Conservation (phyloP, 2,329 filamentous ascomycete species). For the Parasarocladium wereldwijsianum region DNA sequence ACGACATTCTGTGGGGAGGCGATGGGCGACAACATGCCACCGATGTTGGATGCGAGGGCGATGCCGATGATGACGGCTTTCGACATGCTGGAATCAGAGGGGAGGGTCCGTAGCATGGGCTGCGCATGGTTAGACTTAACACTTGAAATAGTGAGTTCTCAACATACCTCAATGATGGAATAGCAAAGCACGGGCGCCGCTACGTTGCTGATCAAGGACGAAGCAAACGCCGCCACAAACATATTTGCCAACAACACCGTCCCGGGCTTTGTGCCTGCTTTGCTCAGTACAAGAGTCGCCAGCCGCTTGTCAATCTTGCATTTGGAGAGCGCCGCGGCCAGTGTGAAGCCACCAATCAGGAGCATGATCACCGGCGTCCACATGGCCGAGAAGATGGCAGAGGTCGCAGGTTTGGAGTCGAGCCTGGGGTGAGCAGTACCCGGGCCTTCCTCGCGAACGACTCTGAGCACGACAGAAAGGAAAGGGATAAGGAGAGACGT, state of each 20-base stretch:
- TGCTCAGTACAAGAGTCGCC: slow-evolving; percentile 89
- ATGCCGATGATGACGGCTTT: slow-evolving; percentile 93
- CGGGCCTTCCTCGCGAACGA: slow-evolving; percentile 60
- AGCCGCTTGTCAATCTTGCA: slow-evolving; percentile 97
- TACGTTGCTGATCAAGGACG: slow-evolving; percentile 98
- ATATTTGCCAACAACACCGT: slow-evolving; percentile 94
- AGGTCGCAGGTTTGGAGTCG: slow-evolving; percentile 64
- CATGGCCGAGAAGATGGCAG: slow-evolving; percentile 86
- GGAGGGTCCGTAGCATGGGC: slow-evolving; percentile 88
- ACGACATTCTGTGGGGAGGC: slow-evolving; percentile 97
- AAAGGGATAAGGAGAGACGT: slow-evolving; percentile 91
- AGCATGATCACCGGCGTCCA: slow-evolving; percentile 99
- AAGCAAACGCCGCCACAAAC: slow-evolving; percentile 94
- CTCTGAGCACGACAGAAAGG: slow-evolving; percentile 71
- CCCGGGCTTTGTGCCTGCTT: slow-evolving; percentile 79
- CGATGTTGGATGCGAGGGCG: slow-evolving; percentile 86
- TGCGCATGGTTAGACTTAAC: slow-evolving; percentile 18
- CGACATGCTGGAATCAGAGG: slow-evolving; percentile 80
- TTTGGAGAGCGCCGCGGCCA: slow-evolving; percentile 89
- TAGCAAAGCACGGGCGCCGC: slow-evolving; percentile 94
- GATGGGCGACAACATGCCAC: slow-evolving; percentile 91
- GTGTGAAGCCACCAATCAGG: slow-evolving; percentile 85
- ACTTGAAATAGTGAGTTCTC: not conserved
- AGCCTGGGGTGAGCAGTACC: slow-evolving; percentile 49
- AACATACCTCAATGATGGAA: slow-evolving; percentile 76